Base-by-base conservation (phyloP, 805 yeast genomes). In the Candida khao-thaluensis region DNA sequence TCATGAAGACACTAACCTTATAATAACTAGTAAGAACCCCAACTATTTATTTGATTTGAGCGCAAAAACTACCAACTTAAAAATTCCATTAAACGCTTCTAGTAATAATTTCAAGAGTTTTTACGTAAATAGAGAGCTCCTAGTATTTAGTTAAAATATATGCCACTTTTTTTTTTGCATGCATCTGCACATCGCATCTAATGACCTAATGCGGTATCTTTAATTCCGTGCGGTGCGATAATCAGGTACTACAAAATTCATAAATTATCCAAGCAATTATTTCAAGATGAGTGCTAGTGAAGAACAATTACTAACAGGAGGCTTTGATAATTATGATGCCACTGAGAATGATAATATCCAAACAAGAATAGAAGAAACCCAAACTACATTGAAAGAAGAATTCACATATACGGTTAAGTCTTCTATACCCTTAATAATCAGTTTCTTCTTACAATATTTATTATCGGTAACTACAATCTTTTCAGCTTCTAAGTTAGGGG, bases 401-500 rank as follows among this genome's bases (percentile, higher is more conserved):
- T 21, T 50, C 10, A 42, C 26, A 21, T 45, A 42, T 33, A 48
- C 59, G 5, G 28, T 60, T 12, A 62, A 57, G 40, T 64, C 79
- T 2, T 71, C 86, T 0, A 51, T 74, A 4, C 88, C 93, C 0
- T 58, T 85, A 42, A 74, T 82, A 2, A 60, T 84, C 37, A 83
- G 93, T 2, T 83, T 84, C 51, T 69, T 82, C 35, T 64, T 85
- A 17, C 89, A 83, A 53, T 80, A 79, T 53, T 74, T 85, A 9
- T 70, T 86, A 38, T 76, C 88, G 1, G 77, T 85, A 17, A 84
- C 85, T 1, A 81, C 91, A 3, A 79, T 87, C 15, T 79, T 84
- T 49, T 74, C 82, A 12, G 95, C 88, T 1, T 90, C 93, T 9
- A 87, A 78, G 51, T 57, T 85, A 36, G 95, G 95, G 12, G 82